phyloP scores from a whole-genome alignment of 2,329 filamentous ascomycete genomes.

The Fusarium albosuccineum region DNA sequence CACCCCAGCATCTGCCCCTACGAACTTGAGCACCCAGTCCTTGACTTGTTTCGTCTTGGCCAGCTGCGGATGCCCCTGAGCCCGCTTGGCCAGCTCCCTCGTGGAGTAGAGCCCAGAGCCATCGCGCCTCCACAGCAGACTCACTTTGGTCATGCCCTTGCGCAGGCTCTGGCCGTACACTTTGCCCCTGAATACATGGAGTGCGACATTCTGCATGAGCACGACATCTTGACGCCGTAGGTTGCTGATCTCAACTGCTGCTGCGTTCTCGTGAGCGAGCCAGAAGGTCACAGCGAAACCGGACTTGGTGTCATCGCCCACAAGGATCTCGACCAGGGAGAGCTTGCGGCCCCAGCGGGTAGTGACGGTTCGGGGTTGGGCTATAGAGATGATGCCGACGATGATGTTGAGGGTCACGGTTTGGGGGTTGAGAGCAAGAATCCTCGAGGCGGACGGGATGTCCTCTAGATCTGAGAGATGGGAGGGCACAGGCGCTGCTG shows the following conservation, averaged over 20 bases:
- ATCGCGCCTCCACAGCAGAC: conserved; percentile 71
- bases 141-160: conserved; percentile 75
- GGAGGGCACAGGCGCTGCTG: conserved; percentile 45
- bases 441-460: conserved; percentile 75
- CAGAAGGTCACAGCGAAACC: conserved; percentile 89
- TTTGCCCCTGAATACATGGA: conserved; percentile 79
- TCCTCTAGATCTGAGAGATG: conserved; percentile 70
- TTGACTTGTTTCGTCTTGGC: conserved; percentile 76
- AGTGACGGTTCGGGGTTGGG: conserved; percentile 74
- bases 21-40: conserved; percentile 81
- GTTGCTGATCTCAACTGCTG: conserved; percentile 51
- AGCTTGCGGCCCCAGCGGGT: conserved; percentile 73
- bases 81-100: conserved; percentile 58
- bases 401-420: conserved; percentile 87
- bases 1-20: conserved; percentile 57
- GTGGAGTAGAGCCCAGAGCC: conserved; percentile 68
- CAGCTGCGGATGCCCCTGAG: conserved; percentile 62
- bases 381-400: conserved; percentile 81
- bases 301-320: conserved; percentile 87
- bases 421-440: conserved; percentile 78
- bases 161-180: conserved; percentile 90
- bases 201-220: conserved; percentile 81
- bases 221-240: conserved; percentile 82
- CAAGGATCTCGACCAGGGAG: conserved; percentile 80
- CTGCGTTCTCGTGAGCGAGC: conserved; percentile 65